Percentiles rank a stretch among this genome's conserved stretches.
Evolutionary conservation across 306 rosid species (phyloP).

Genomic region (Argentina anserina): DNA sequence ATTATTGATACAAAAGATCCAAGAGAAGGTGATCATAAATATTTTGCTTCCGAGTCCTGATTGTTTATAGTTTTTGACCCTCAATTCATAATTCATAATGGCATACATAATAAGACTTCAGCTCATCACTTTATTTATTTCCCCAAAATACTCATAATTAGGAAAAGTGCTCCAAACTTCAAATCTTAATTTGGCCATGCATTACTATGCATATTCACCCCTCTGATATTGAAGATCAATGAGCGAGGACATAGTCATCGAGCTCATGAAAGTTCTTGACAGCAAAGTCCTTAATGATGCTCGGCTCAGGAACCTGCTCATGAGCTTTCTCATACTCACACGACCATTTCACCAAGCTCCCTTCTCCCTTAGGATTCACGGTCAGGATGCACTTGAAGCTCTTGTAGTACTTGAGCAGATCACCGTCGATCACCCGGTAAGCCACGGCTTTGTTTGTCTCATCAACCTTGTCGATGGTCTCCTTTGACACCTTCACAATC

Average conservation of each 20-base stretch:
- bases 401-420: slow-evolving; percentile 68
- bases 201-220: not conserved
- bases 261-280: slow-evolving; percentile 69
- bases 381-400: slow-evolving; percentile 46
- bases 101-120: not conserved
- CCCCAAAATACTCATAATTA: not conserved
- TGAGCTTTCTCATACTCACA: slow-evolving; percentile 58
- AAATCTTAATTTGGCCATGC: not conserved
- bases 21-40: not conserved
- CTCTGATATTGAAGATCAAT: not conserved
- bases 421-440: slow-evolving; percentile 63
- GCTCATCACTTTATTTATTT: not conserved
- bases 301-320: slow-evolving; percentile 58
- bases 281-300: slow-evolving; percentile 59
- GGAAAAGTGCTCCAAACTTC: not conserved
- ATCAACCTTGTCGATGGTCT: slow-evolving; percentile 54
- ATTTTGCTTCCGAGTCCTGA: not conserved
- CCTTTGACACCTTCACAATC: slow-evolving; percentile 52
- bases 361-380: slow-evolving; percentile 40
- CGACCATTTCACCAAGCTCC: slow-evolving; percentile 62
- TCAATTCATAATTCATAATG: too few species aligned
- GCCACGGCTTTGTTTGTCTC: slow-evolving; percentile 45
- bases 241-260: slow-evolving; percentile 45
- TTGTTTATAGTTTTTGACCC: not conserved
- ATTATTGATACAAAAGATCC: not conserved